Evolutionary conservation across 2,329 filamentous ascomycete genomes (phyloP).

Genomic region (Coniochaeta hoffmannii): DNA sequence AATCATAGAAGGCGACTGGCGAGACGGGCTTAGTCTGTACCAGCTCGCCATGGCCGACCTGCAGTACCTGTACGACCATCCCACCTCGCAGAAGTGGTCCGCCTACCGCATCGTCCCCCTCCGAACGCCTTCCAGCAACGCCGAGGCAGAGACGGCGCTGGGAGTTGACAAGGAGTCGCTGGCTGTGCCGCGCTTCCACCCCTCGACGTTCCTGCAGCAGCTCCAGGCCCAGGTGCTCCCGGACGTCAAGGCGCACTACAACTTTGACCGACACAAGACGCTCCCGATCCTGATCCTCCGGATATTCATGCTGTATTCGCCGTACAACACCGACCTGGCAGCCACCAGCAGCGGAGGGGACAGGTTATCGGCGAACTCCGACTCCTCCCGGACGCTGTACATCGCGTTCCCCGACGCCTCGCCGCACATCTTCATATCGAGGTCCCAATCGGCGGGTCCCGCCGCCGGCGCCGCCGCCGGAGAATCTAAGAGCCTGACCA

Average conservation of each 20-base stretch:
- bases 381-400: conserved; percentile 65
- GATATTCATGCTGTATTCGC: conserved; percentile 72
- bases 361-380: conserved; percentile 34
- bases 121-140: conserved; percentile 26
- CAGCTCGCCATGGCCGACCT: conserved; percentile 64
- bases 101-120: conserved; percentile 53
- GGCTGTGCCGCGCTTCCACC: conserved; percentile 65
- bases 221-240: conserved; percentile 69
- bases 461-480: conserved; percentile 21
- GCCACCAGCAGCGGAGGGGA: background rate
- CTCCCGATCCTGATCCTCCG: conserved; percentile 69
- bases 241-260: conserved; percentile 77
- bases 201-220: conserved; percentile 69
- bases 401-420: conserved; percentile 77
- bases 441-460: conserved; percentile 32
- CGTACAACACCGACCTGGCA: conserved; percentile 58
- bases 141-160: conserved; percentile 31
- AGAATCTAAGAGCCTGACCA: conserved; percentile 58
- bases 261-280: conserved; percentile 62
- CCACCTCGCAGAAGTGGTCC: conserved; percentile 56
- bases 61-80: conserved; percentile 59
- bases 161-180: conserved; percentile 38
- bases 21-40: conserved; percentile 55
- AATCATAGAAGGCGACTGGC: conserved; percentile 62
- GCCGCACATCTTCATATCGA: conserved; percentile 64